Percentiles rank a stretch among this genome's conserved stretches.
These are phyloP conservation scores for Chaetomium tenue DNA, from an alignment of 495 filamentous ascomycete species.

Conservation along the genomic window DNA sequence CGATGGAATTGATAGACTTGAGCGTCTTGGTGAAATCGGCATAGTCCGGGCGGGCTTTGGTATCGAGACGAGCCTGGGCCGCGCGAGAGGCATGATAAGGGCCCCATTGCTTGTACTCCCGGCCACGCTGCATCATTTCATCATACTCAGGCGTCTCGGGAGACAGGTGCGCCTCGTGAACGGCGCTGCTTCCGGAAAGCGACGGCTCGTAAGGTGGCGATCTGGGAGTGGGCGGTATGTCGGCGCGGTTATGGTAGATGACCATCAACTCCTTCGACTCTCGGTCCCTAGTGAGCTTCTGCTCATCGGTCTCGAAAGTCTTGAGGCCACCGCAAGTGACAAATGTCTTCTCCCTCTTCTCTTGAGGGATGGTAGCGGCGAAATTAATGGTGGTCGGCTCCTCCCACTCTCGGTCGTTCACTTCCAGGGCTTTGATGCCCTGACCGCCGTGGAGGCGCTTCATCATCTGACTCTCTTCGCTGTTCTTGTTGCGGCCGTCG, in stretches of 20 bases:
- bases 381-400: constrained; percentile 54
- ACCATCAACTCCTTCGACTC: constrained; percentile 81
- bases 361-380: constrained; percentile 42
- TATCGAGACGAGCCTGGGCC: constrained; percentile 25
- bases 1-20: constrained; percentile 26
- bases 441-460: constrained; percentile 55
- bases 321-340: constrained; percentile 62
- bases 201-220: constrained; percentile 56
- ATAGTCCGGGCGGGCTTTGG: constrained; percentile 27
- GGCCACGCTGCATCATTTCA: constrained; percentile 36
- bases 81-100: constrained; percentile 20
- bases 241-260: constrained; percentile 67
- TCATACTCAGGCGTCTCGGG: constrained; percentile 26
- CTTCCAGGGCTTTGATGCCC: constrained; percentile 24
- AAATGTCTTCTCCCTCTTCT: constrained; percentile 55
- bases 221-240: constrained; percentile 74
- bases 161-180: constrained; percentile 24
- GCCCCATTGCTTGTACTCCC: constrained; percentile 23
- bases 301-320: constrained; percentile 61
- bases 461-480: constrained; percentile 71
- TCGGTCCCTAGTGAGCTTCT: constrained; percentile 63
- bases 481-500: constrained; percentile 40
- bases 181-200: constrained; percentile 16
- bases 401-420: constrained; percentile 56
- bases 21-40: constrained; percentile 30